Evolutionary conservation across 2,329 filamentous ascomycete species (phyloP).

Genomic region (Curvularia spicifera): DNA sequence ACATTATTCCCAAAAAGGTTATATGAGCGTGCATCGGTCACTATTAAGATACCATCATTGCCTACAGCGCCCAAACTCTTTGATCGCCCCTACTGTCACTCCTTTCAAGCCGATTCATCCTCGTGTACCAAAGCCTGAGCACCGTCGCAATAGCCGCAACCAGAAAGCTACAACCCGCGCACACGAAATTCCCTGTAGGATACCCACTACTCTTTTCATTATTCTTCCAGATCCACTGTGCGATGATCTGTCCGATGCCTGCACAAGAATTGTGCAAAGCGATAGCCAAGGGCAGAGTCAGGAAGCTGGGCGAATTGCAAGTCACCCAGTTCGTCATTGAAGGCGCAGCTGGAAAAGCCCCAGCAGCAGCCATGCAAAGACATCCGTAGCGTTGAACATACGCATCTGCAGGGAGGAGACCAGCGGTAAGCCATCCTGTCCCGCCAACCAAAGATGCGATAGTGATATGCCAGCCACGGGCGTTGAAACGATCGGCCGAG

Average conservation of each 20-base stretch:
- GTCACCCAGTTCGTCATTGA: slow-evolving; percentile 13
- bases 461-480: slow-evolving; percentile 14
- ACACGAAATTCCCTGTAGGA: too few relatives aligned
- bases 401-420: slow-evolving; percentile 8
- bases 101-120: slow-evolving; percentile 9
- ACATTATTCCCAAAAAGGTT: not conserved
- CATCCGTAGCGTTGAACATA: slow-evolving; percentile 10
- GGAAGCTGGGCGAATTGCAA: slow-evolving; percentile 12
- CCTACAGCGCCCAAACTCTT: slow-evolving; percentile 8
- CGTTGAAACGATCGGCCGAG: slow-evolving; percentile 27
- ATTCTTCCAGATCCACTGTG: too few relatives aligned
- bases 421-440: slow-evolving; percentile 6
- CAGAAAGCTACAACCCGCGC: too few relatives aligned
- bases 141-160: slow-evolving; percentile 1
- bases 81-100: slow-evolving; percentile 3
- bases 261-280: slow-evolving; percentile 7
- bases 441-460: slow-evolving; percentile 5
- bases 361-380: slow-evolving; percentile 8
- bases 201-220: too few relatives aligned
- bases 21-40: not conserved
- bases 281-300: slow-evolving; percentile 8
- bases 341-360: slow-evolving; percentile 10
- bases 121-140: slow-evolving; percentile 6
- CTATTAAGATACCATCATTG: too few relatives aligned
- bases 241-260: not conserved